Evolutionary conservation across 2,329 filamentous ascomycete genomes (phyloP).

Genomic region (Calcarisporium arbuscula): DNA sequence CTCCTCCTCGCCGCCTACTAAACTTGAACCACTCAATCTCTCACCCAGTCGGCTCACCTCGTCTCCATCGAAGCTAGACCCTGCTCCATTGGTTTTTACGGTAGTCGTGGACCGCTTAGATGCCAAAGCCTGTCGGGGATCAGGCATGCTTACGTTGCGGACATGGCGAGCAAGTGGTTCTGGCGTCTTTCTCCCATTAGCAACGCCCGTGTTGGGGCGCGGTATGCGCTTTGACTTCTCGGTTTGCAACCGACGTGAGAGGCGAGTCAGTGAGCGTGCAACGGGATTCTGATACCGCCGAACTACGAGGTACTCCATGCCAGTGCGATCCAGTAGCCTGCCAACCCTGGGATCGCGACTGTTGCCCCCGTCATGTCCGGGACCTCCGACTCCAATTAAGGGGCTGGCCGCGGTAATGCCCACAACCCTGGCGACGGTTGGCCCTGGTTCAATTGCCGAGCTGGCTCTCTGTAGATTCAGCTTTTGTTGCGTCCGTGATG

Average conservation of each 20-base stretch:
- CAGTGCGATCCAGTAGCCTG: constrained; percentile 61
- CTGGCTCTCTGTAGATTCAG: constrained; percentile 68
- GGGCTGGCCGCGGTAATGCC: constrained; percentile 38
- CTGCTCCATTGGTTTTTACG: constrained; percentile 29
- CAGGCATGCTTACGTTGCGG: constrained; percentile 34
- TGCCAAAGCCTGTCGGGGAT: constrained; percentile 22
- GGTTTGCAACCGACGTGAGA: constrained; percentile 41
- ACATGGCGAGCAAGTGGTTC: constrained; percentile 25
- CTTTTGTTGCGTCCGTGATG: constrained; percentile 69
- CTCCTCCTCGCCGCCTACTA: constrained; percentile 43
- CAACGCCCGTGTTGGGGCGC: constrained; percentile 29
- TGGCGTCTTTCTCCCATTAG: constrained; percentile 29
- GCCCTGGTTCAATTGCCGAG: constrained; percentile 61
- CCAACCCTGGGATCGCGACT: constrained; percentile 56
- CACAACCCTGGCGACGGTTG: constrained; percentile 29
- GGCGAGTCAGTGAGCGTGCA: constrained; percentile 49
- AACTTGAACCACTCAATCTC: constrained; percentile 42
- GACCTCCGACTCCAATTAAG: constrained; percentile 45
- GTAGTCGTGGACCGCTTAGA: constrained; percentile 28
- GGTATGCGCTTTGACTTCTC: constrained; percentile 46
- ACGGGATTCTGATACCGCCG: constrained; percentile 66
- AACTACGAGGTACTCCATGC: constrained; percentile 69
- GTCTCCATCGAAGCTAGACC: constrained; percentile 41
- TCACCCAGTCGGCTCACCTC: constrained; percentile 35
- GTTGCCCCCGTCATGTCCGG: constrained; percentile 44